Evolutionary conservation across 1,139 yeast species (phyloP), one percentile per base, ranked within the genome.

Genomic region (Pichia sp.): DNA sequence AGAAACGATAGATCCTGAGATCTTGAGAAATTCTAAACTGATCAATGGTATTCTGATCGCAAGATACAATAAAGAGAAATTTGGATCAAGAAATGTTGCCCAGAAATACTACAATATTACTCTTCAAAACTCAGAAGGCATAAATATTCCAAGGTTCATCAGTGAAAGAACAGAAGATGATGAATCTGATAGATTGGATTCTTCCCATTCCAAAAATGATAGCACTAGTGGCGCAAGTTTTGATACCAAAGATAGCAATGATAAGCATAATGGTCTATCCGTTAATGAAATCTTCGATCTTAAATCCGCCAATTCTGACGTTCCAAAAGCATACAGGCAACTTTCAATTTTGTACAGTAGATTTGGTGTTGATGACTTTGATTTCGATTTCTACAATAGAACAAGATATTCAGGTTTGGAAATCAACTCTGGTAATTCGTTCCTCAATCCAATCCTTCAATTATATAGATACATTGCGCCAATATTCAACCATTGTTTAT

Each of bases 291-390:
- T 47, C 15, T 51, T 55, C 48, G 22, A 60, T 55, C 50, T 57
- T 57, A 33, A 65, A 2, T 50, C 59, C 4, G 20, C 48, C 9
- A 62, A 67, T 20, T 66, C 69, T 48, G 67, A 65, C 38, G 67
- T 76, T 41, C 96, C 97, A 0, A 83, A 83, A 48, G 85, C 91
- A 33, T 93, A 85, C 66, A 72, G 82, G 34, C 81, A 82, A 58
- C 71, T 89, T 46, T 87, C 85, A 52, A 87, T 93, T 52, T 79
- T 85, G 40, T 91, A 91, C 63, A 86, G 96, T 49, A 85, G 80
- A 58, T 93, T 90, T 66, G 99, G 99, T 18, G 91, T 94, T 27
- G 90, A 85, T 57, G 97, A 90, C 66, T 93, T 93, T 67, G 97
- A 94, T 68, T 93, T 93, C 62, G 83, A 79, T 47, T 85, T 82